Evolutionary conservation across 805 yeast species (phyloP), one percentile per base, ranked within the genome.

Genomic region (Dipodascus albidus): DNA sequence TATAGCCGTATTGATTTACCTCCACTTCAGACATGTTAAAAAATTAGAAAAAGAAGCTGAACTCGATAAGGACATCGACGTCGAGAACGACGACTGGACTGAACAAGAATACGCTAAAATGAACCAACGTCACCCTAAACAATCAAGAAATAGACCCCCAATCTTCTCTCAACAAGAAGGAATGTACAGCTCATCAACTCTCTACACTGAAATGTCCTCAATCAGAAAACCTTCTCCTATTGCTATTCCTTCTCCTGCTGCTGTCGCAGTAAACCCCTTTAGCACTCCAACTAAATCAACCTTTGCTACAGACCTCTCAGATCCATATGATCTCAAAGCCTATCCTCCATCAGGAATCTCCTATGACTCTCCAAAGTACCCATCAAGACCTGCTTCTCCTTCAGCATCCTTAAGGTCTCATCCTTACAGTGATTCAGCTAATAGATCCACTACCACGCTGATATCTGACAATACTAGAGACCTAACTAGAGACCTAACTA

Each of bases 1-100:
- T 23, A 42, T 69, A 14, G 17, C 61, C 14, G 57, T 68, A 17
- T 53, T 69, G 31, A 48, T 59, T n/a, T 59, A 62, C 58, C 55
- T 72, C 42, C 67, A 67, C 47, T 57, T 59, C 50, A 57, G 68
- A 21, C 71, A 68, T 58, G 57, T 61, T 24, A 59, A 64, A 9
- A 60, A 62, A 24, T 57, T 65, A 23, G 60, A 61, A 19, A 60
- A 60, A 49, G 76, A 72, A 55, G 74, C 71, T 55, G 65, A 60
- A 49, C 58, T 53, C 3, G 61, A 65, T 61, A 57, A 62, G 33
- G 64, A 62, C 33, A 61, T 71, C 53, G 75, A 72, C 58, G 60
- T 64, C 48, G 69, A 65, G 50, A 58, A 64, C 53, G 67, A 59
- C 33, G 66, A 64, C 50, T 57, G 44, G 44, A 38, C 44, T 6